phyloP scores from a whole-genome alignment of 345 rosid species.

The Gossypium bickii region DNA sequence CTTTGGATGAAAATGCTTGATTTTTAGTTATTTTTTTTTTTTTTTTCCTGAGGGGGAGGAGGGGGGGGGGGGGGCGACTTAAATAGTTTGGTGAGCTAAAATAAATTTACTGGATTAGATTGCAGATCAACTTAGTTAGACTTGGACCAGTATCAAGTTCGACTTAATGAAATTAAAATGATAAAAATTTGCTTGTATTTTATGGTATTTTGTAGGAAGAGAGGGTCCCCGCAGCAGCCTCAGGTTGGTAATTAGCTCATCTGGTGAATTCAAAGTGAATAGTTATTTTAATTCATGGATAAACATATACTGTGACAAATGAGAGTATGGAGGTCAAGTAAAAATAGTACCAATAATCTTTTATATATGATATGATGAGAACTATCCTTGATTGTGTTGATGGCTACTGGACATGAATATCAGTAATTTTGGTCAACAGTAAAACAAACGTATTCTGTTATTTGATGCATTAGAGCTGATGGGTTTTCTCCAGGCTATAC shows the following conservation, averaged over 20 bases:
- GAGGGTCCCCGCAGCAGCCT: neutral
- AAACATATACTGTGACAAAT: neutral
- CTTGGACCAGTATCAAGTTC: neutral
- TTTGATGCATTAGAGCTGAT: neutral
- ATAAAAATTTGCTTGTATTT: neutral
- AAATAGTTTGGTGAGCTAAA: neutral
- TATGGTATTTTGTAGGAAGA: neutral
- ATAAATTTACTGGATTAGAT: neutral
- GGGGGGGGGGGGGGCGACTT: no score
- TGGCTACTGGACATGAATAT: neutral
- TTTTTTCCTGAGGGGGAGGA: no score
- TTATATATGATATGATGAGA: neutral
- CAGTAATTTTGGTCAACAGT: neutral
- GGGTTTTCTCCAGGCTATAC: neutral
- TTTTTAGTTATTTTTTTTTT: neutral
- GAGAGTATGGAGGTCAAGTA: neutral
- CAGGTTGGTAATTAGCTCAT: neutral
- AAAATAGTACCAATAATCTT: neutral
- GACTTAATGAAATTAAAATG: neutral
- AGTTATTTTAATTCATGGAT: neutral
- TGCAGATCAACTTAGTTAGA: neutral
- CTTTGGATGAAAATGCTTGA: constrained; percentile 6
- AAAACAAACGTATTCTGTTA: neutral
- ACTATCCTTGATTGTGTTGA: neutral
- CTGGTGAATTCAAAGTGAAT: neutral